phyloP scores from a whole-genome alignment of 257 asterid species.

The Schizonepeta tenuifolia region DNA sequence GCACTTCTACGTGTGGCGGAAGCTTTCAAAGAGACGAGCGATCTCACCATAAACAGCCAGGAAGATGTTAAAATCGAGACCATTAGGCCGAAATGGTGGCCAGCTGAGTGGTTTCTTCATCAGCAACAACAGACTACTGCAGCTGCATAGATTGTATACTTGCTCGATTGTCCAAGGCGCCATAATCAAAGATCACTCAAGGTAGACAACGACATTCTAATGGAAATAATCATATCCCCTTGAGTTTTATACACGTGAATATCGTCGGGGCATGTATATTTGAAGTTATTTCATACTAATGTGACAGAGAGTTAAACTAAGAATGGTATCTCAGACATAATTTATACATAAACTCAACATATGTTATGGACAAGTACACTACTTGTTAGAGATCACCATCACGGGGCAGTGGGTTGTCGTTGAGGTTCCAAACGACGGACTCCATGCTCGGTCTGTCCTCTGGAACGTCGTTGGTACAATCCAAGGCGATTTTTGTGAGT shows the following conservation, averaged over 20 bases:
- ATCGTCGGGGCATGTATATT: background rate
- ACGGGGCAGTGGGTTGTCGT: background rate
- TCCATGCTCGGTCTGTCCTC: constrained; percentile 71
- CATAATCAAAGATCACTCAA: background rate
- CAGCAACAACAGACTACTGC: constrained; percentile 46
- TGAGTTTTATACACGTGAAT: background rate
- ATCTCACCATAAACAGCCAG: constrained; percentile 52
- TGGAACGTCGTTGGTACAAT: constrained; percentile 74
- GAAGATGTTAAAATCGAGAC: constrained; percentile 66
- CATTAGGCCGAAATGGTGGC: constrained; percentile 89
- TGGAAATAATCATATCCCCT: constrained; percentile 13
- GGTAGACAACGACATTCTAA: background rate
- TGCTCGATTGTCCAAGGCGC: background rate
- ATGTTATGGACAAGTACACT: background rate
- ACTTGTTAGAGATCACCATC: background rate
- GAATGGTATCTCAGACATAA: background rate
- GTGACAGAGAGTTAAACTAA: background rate
- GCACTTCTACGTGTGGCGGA: constrained; percentile 71
- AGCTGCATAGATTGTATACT: constrained; percentile 36
- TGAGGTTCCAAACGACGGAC: constrained; percentile 54
- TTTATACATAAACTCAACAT: background rate
- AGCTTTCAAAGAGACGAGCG: constrained; percentile 52
- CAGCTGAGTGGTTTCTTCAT: constrained; percentile 64
- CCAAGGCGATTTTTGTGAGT: constrained; percentile 60
- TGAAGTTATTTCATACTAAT: background rate